A percentile compares a stretch with the other conserved stretches of the same genome.
Evolutionary conservation across 2,329 filamentous ascomycete species (phyloP).

Genomic region (Talaromyces sp.): DNA sequence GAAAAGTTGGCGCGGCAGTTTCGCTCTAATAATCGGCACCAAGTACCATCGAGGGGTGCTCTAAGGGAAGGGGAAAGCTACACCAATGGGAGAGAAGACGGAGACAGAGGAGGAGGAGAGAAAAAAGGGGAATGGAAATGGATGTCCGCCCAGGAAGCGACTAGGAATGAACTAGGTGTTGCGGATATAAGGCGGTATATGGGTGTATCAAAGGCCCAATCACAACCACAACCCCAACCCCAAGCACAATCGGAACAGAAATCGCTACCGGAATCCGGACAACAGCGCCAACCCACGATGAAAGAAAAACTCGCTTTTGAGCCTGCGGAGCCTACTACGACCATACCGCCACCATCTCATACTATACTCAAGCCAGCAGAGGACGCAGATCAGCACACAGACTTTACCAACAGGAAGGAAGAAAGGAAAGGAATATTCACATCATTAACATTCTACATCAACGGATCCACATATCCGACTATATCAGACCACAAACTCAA

Average conservation of each 20-base stretch:
- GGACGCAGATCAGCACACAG: too few relatives aligned
- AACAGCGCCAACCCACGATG: not conserved
- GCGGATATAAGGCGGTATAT: conserved; percentile 50
- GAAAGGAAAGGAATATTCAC: conserved; percentile 60
- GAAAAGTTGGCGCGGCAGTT: conserved; percentile 72
- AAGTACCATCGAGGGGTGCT: not conserved
- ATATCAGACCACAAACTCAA: conserved; percentile 87
- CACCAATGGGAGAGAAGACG: not conserved
- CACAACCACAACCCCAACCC: not conserved
- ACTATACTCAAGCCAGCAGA: not conserved
- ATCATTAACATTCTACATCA: conserved; percentile 75
- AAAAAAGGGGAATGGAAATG: conserved; percentile 54
- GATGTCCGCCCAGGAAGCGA: conserved; percentile 32
- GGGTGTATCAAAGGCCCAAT: conserved; percentile 40
- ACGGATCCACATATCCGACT: conserved; percentile 77
- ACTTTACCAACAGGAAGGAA: too few relatives aligned
- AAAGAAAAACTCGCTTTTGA: not conserved
- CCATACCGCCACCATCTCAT: not conserved
- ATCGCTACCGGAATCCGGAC: too few relatives aligned
- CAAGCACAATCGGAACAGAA: not conserved
- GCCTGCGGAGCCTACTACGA: not conserved
- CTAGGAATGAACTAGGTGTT: conserved; percentile 30
- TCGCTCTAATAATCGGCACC: conserved; percentile 61
- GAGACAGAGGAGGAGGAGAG: conserved; percentile 53
- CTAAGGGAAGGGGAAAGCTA: not conserved